A percentile compares a stretch with the other conserved stretches of the same genome.
phyloP scores from a whole-genome alignment of 257 asterid species.

The Nicotiana noctiflora region DNA sequence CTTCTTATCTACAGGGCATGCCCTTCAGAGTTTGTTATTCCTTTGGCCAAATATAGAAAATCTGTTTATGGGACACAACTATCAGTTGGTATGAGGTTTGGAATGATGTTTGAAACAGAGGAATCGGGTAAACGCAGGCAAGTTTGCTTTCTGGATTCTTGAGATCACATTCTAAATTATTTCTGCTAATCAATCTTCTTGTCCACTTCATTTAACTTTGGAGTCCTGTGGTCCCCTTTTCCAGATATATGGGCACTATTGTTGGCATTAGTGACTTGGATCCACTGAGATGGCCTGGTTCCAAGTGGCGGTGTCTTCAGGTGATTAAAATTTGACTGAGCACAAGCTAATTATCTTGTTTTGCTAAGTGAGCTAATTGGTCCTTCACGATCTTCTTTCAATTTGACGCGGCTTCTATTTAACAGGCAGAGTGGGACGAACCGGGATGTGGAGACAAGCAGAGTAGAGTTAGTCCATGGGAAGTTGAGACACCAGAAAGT shows the following conservation, averaged over 20 bases:
- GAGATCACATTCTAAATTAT: not conserved
- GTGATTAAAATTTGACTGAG: conserved; percentile 17
- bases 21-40: conserved; percentile 88
- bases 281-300: conserved; percentile 93
- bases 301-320: conserved; percentile 97
- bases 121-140: conserved; percentile 91
- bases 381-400: not conserved
- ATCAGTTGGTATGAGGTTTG: conserved; percentile 85
- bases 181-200: not conserved
- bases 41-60: conserved; percentile 64
- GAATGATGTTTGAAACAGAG: conserved; percentile 98
- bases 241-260: conserved; percentile 89
- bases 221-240: not conserved
- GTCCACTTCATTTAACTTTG: not conserved
- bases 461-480: conserved; percentile 94
- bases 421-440: conserved; percentile 97
- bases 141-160: not conserved
- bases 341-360: not conserved
- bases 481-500: conserved; percentile 94
- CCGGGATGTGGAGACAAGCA: conserved; percentile 89
- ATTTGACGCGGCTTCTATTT: not conserved
- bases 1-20: conserved; percentile 59
- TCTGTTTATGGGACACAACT: conserved; percentile 67
- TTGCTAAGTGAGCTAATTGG: not conserved
- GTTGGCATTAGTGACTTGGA: conserved; percentile 69